phyloP scores from a whole-genome alignment of 2,329 filamentous ascomycete genomes.

The Rutstroemia sp. region DNA sequence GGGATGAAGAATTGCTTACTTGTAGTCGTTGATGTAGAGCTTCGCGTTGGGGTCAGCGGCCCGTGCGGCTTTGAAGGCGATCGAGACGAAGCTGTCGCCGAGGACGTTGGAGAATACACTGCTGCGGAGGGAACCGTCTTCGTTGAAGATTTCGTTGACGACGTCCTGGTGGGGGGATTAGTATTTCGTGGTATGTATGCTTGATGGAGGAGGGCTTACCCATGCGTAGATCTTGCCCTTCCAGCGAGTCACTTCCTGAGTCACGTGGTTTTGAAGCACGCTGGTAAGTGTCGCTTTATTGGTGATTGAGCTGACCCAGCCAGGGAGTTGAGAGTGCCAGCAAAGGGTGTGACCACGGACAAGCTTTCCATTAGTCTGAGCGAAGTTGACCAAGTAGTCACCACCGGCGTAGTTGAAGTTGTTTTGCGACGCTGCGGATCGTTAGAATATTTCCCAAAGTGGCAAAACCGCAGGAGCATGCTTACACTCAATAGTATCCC shows the following conservation, averaged over 20 bases:
- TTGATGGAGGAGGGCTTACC: slow-evolving; percentile 17
- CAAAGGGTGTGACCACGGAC: slow-evolving; percentile 61
- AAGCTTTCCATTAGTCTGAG: slow-evolving; percentile 45
- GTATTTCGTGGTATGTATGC: not conserved
- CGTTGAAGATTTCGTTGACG: slow-evolving; percentile 55
- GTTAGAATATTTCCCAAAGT: not conserved
- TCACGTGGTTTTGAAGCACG: slow-evolving; percentile 54
- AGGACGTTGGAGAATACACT: slow-evolving; percentile 59
- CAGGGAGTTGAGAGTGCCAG: slow-evolving; percentile 54
- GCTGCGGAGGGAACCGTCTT: slow-evolving; percentile 20
- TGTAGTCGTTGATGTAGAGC: slow-evolving; percentile 72
- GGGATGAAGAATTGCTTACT: slow-evolving; percentile 35
- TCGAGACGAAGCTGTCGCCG: slow-evolving; percentile 61
- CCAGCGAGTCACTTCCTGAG: slow-evolving; percentile 48
- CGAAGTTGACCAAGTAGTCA: slow-evolving; percentile 54
- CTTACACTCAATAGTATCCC: slow-evolving; percentile 46
- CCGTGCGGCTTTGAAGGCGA: slow-evolving; percentile 63
- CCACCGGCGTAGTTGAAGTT: slow-evolving; percentile 49
- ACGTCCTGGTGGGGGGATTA: slow-evolving; percentile 39
- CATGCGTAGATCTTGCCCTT: slow-evolving; percentile 57
- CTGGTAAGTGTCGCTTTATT: slow-evolving; percentile 40
- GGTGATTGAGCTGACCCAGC: slow-evolving; percentile 51
- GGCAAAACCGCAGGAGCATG: not conserved
- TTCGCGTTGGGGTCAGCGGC: slow-evolving; percentile 59
- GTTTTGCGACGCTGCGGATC: slow-evolving; percentile 30